Percentiles rank a stretch among this genome's conserved stretches.
Conservation (phyloP, 257 asterid genomes). For the Buddleja alternifolia region DNA sequence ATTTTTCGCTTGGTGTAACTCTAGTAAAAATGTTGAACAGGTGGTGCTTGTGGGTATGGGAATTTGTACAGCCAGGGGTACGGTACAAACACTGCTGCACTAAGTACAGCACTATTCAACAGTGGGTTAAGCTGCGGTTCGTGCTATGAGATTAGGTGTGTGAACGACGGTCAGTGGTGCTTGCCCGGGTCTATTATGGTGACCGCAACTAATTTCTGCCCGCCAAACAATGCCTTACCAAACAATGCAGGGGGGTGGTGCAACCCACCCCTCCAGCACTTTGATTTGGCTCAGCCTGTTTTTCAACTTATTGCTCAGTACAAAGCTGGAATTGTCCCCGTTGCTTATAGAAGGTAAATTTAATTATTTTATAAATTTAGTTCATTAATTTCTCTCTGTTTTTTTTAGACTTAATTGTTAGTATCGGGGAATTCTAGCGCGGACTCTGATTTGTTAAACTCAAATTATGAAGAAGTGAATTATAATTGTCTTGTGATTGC, state of each 20-base stretch:
- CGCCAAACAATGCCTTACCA: constrained; percentile 76
- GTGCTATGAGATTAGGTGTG: constrained; percentile 67
- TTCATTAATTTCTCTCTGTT: not conserved
- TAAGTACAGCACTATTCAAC: constrained; percentile 86
- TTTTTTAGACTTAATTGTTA: not conserved
- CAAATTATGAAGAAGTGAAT: too few species aligned
- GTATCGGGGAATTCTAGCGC: too few species aligned
- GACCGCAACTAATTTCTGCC: constrained; percentile 90
- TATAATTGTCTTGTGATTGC: too few species aligned
- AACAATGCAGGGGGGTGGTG: constrained; percentile 89
- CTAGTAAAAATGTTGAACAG: constrained; percentile 28
- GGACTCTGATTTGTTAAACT: too few species aligned
- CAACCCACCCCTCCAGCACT: constrained; percentile 83
- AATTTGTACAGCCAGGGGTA: constrained; percentile 81
- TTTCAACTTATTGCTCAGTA: constrained; percentile 81
- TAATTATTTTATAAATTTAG: not conserved
- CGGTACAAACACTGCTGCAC: constrained; percentile 86
- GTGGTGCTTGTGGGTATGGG: constrained; percentile 94
- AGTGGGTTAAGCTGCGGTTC: constrained; percentile 87
- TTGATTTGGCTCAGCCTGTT: constrained; percentile 82
- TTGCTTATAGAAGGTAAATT: constrained; percentile 66
- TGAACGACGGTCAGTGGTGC: constrained; percentile 45
- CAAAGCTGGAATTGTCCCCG: constrained; percentile 84
- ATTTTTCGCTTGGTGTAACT: not conserved
- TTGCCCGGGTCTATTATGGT: constrained; percentile 65